Percentiles rank a stretch among this genome's conserved stretches.
Evolutionary conservation across 169 alveolate species (phyloP).

Genomic region (Plasmodium berghei): DNA sequence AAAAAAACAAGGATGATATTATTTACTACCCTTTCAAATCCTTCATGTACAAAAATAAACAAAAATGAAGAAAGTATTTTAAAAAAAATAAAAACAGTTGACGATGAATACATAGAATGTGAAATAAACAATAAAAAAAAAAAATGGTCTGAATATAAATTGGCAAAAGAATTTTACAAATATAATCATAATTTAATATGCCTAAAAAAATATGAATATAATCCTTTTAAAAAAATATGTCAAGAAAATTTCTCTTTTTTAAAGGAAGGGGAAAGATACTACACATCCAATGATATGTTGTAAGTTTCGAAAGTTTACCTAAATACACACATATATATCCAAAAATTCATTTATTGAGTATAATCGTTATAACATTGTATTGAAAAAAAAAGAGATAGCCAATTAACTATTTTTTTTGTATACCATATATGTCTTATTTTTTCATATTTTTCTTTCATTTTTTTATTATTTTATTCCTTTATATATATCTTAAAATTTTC

Average conservation of each 20-base stretch:
- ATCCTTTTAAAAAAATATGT: slow-evolving; percentile 43
- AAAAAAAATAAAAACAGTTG: slow-evolving; percentile 14
- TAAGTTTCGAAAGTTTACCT: not conserved
- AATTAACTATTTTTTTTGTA: not conserved
- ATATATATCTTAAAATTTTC: not conserved
- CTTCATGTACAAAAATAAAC: not conserved
- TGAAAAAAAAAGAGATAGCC: too few relatives aligned
- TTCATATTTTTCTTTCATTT: too few relatives aligned
- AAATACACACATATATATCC: not conserved
- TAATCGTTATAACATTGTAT: too few relatives aligned
- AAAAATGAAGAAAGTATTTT: slow-evolving; percentile 1
- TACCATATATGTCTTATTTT: not conserved
- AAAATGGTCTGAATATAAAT: slow-evolving; percentile 36
- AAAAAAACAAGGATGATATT: not conserved
- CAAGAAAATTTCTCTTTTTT: slow-evolving; percentile 40
- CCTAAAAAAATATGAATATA: slow-evolving; percentile 6
- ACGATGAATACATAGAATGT: slow-evolving; percentile 29
- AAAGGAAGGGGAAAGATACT: slow-evolving; percentile 36
- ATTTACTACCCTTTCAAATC: not conserved
- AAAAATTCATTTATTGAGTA: not conserved
- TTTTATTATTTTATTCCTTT: not conserved
- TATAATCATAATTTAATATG: slow-evolving; percentile 42
- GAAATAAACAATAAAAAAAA: slow-evolving; percentile 54
- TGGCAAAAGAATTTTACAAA: slow-evolving; percentile 25
- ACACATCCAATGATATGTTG: slow-evolving; percentile 50